Evolutionary conservation across 2,329 filamentous ascomycete species (phyloP).

Genomic region (Tolypocladium amazonense): DNA sequence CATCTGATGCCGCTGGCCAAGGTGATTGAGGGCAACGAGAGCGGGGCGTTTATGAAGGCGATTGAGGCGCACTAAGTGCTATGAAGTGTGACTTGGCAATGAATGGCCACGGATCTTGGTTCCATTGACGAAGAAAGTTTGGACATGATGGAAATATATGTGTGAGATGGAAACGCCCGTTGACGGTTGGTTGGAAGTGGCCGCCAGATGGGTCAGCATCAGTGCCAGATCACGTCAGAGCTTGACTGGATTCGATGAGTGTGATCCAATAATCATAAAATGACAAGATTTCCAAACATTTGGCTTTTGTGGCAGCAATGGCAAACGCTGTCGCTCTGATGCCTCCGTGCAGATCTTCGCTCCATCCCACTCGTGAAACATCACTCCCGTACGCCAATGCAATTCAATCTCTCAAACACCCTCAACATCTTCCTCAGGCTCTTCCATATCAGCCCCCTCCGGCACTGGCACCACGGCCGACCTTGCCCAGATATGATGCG

Average conservation of each 20-base stretch:
- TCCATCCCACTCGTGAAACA: not conserved
- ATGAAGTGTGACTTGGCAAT: too few relatives aligned
- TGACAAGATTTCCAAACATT: too few relatives aligned
- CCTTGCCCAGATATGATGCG: conserved; percentile 33
- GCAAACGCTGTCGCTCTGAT: too few relatives aligned
- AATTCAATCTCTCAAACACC: not conserved
- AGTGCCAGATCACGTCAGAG: too few relatives aligned
- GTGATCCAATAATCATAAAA: too few relatives aligned
- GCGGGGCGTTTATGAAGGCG: conserved; percentile 37
- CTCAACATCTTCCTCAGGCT: not conserved
- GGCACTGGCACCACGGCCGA: conserved; percentile 34
- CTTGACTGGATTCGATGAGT: too few relatives aligned
- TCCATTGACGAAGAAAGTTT: too few relatives aligned
- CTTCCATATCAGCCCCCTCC: conserved; percentile 12
- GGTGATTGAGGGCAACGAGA: conserved; percentile 46
- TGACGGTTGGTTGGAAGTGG: not conserved
- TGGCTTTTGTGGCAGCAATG: too few relatives aligned
- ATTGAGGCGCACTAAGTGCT: conserved; percentile 17
- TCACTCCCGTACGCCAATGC: not conserved
- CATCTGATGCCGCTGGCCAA: conserved; percentile 43
- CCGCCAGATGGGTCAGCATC: too few relatives aligned
- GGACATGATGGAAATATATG: not conserved
- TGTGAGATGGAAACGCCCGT: not conserved
- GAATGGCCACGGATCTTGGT: too few relatives aligned
- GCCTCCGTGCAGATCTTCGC: not conserved